These are phyloP conservation scores for Yarrowia sp. DNA, from an alignment of 805 yeast species.

Conservation along the genomic window DNA sequence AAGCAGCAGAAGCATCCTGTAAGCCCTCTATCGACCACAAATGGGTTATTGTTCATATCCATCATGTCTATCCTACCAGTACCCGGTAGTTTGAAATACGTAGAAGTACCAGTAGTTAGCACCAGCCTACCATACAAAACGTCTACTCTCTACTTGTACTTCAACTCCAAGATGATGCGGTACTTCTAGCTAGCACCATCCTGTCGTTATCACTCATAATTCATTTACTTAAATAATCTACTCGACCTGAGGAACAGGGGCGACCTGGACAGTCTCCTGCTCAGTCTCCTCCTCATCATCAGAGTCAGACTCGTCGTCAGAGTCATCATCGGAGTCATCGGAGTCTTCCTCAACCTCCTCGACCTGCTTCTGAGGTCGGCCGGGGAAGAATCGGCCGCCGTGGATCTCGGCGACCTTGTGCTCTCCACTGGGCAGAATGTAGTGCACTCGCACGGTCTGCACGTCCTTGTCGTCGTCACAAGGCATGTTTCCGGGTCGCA, in stretches of 20 bases:
- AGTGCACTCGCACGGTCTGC: slow-evolving; percentile 32
- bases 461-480: slow-evolving; percentile 25
- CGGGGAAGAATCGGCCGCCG: slow-evolving; percentile 35
- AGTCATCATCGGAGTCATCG: slow-evolving; percentile 1
- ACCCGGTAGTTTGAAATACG: too few species aligned
- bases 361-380: slow-evolving; percentile 7
- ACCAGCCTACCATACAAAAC: too few species aligned
- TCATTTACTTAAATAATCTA: background rate
- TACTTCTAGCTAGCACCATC: too few species aligned
- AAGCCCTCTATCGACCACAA: too few species aligned
- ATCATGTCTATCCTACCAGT: too few species aligned
- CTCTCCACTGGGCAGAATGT: slow-evolving; percentile 36
- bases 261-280: slow-evolving; percentile 8
- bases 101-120: too few species aligned
- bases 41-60: too few species aligned
- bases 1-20: too few species aligned
- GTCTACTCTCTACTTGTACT: too few species aligned
- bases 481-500: slow-evolving; percentile 22
- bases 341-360: slow-evolving; percentile 24
- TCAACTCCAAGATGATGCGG: too few species aligned
- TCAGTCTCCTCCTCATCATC: background rate
- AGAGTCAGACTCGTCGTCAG: slow-evolving; percentile 2
- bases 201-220: too few species aligned
- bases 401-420: slow-evolving; percentile 33
- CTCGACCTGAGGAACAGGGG: slow-evolving; percentile 29